phyloP scores from a whole-genome alignment of 78 protist genomes.

The Pelomyxa schiedti region DNA sequence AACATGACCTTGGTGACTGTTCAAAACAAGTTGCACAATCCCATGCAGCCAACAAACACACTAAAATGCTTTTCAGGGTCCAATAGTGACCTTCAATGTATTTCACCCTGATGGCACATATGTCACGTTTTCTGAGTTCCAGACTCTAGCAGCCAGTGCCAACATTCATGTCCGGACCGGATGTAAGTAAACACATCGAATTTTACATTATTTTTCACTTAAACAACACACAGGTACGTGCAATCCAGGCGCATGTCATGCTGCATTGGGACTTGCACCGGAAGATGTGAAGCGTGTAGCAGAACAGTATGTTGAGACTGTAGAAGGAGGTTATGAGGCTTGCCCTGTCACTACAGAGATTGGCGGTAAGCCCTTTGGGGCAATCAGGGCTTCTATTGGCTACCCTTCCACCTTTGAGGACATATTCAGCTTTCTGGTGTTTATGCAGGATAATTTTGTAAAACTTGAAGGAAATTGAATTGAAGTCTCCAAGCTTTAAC shows the following conservation, averaged over 20 bases:
- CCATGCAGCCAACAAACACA: neutral
- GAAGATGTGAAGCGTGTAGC: constrained; percentile 46
- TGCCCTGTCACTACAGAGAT: too few relatives aligned
- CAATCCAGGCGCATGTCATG: constrained; percentile 84
- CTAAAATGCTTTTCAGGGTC: constrained; percentile 15
- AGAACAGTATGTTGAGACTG: too few relatives aligned
- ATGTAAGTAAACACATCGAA: neutral
- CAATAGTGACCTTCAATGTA: constrained; percentile 56
- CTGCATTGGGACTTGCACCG: constrained; percentile 14
- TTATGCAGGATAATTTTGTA: too few relatives aligned
- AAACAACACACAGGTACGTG: constrained; percentile 55
- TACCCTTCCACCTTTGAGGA: too few relatives aligned
- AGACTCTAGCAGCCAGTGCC: constrained; percentile 24
- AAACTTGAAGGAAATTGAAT: too few relatives aligned
- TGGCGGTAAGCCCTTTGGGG: too few relatives aligned
- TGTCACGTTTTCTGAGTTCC: constrained; percentile 45
- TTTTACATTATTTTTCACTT: neutral
- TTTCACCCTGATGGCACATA: constrained; percentile 13
- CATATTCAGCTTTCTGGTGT: too few relatives aligned
- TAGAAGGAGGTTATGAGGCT: too few relatives aligned
- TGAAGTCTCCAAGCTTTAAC: too few relatives aligned
- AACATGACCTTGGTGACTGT: constrained; percentile 9
- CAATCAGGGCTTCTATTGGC: too few relatives aligned
- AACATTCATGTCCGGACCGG: constrained; percentile 12
- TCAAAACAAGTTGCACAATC: neutral